Conservation (phyloP, 257 asterid species). For the Nicotiana knightiana region DNA sequence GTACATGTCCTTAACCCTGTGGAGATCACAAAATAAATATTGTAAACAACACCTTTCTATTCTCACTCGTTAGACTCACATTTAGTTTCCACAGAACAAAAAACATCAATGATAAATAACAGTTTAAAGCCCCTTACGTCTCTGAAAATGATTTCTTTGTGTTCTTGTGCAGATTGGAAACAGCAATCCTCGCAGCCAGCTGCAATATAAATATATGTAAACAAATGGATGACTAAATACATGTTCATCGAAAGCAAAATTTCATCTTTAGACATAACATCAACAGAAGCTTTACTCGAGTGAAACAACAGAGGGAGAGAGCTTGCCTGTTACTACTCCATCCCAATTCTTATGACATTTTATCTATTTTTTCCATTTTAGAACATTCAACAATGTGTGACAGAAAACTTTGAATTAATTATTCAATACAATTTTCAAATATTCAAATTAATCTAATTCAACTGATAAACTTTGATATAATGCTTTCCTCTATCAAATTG, state of each 20-base stretch:
- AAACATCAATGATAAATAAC: not conserved
- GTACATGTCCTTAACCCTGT: constrained; percentile 85
- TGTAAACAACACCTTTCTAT: not conserved
- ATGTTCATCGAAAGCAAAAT: not conserved
- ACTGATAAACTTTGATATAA: not conserved
- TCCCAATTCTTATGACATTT: not conserved
- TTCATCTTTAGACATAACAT: not conserved
- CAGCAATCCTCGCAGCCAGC: constrained; percentile 99
- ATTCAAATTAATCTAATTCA: not conserved
- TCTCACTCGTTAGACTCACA: not conserved
- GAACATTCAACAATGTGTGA: not conserved
- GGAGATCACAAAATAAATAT: constrained; percentile 1
- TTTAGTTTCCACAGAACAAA: not conserved
- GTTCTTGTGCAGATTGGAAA: constrained; percentile 92
- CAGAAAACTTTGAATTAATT: too few species aligned
- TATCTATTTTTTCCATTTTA: not conserved
- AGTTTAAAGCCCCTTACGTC: constrained; percentile 55
- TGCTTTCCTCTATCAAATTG: not conserved
- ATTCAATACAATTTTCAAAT: not conserved
- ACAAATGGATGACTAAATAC: not conserved
- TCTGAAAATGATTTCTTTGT: constrained; percentile 95
- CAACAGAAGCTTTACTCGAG: not conserved
- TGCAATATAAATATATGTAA: constrained; percentile 14
- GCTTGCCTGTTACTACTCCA: not conserved
- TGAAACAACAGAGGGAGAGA: not conserved